These are phyloP conservation scores for Sechiopsis laciniata DNA, from an alignment of 306 rosid genomes.

Conservation along the genomic window DNA sequence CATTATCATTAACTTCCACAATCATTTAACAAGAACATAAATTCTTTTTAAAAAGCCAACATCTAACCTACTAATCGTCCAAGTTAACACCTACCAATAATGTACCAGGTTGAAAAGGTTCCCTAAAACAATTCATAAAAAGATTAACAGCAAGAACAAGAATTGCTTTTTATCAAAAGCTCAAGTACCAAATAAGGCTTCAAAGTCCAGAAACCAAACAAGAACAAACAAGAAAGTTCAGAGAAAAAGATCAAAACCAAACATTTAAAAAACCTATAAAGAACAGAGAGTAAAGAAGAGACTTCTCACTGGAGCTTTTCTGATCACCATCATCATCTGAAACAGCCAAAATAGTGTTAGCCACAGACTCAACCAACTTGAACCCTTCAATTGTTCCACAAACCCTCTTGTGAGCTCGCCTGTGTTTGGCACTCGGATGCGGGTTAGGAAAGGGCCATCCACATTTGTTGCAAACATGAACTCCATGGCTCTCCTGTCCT, in stretches of 20 bases:
- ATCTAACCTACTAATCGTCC: not conserved
- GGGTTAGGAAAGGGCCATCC: conserved; percentile 63
- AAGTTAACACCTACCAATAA: not conserved
- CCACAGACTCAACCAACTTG: conserved; percentile 35
- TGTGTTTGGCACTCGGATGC: conserved; percentile 59
- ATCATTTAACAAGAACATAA: conserved; percentile 12
- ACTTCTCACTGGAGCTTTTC: conserved; percentile 40
- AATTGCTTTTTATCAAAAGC: not conserved
- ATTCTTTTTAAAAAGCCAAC: not conserved
- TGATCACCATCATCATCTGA: conserved; percentile 60
- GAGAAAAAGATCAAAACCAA: not conserved
- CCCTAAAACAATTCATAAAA: not conserved
- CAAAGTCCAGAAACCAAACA: not conserved
- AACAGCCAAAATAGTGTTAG: conserved; percentile 29
- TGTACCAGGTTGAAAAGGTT: not conserved
- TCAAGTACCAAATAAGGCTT: not conserved
- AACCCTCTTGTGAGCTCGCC: conserved; percentile 79
- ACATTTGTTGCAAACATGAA: conserved; percentile 51
- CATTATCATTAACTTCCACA: not conserved
- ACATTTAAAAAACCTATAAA: not conserved
- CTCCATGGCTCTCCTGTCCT: conserved; percentile 50
- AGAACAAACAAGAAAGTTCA: not conserved
- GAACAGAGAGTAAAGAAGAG: not conserved
- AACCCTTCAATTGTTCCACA: conserved; percentile 79
- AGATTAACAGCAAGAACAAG: not conserved